phyloP scores from a whole-genome alignment of 306 rosid species.

The Vachellia collinsii region DNA sequence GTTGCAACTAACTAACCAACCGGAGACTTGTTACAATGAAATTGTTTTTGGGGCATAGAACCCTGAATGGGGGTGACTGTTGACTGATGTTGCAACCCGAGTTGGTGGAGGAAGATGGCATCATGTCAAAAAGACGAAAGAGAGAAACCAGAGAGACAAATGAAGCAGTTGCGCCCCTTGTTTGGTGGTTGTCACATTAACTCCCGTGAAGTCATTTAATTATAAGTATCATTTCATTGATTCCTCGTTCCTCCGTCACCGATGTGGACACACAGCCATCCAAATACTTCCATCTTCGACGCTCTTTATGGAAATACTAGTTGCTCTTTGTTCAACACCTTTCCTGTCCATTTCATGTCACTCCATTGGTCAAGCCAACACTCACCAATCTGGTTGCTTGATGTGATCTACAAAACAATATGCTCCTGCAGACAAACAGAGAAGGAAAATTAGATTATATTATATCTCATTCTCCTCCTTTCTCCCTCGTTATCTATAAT shows the following conservation, averaged over 20 bases:
- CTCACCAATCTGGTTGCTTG: background rate
- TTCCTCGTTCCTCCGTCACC: background rate
- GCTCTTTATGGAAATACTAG: background rate
- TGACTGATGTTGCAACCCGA: background rate
- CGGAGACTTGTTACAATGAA: background rate
- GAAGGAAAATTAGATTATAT: background rate
- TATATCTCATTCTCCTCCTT: background rate
- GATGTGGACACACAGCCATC: background rate
- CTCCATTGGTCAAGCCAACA: background rate
- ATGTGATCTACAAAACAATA: background rate
- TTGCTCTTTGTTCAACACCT: background rate
- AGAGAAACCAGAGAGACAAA: slow-evolving; percentile 17
- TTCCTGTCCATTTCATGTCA: background rate
- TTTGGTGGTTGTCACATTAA: slow-evolving; percentile 9
- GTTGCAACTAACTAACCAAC: background rate
- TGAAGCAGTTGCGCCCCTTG: slow-evolving; percentile 30
- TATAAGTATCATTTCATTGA: background rate
- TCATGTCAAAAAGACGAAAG: background rate
- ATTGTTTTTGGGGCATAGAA: background rate
- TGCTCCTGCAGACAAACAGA: too few relatives aligned
- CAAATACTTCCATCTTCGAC: background rate
- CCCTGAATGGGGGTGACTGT: background rate
- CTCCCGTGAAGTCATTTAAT: background rate
- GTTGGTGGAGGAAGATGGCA: background rate
- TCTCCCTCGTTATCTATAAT: too few relatives aligned